Evolutionary conservation across 1,284 basidiomycete species (phyloP).

Genomic region (Exobasidium cylindrosporum): DNA sequence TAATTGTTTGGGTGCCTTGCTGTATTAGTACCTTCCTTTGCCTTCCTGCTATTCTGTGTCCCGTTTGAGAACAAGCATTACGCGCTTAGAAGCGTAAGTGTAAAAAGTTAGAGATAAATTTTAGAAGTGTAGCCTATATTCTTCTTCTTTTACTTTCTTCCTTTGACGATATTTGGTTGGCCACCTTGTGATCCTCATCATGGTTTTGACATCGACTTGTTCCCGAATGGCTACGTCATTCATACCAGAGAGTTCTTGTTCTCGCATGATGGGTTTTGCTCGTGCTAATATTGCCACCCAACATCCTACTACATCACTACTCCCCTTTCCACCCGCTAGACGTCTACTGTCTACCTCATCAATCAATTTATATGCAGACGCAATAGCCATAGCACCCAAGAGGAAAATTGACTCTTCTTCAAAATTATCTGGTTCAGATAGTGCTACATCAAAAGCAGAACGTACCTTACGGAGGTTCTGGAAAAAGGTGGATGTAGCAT

Average conservation of each 20-base stretch:
- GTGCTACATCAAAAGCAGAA: conserved; percentile 15
- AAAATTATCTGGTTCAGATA: conserved; percentile 7
- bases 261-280: neutral
- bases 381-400: neutral
- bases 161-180: no score
- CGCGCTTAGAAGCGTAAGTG: no score
- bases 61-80: no score
- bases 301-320: neutral
- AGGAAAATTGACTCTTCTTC: neutral
- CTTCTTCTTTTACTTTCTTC: no score
- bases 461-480: conserved; percentile 13
- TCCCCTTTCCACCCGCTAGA: neutral
- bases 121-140: no score
- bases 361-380: neutral
- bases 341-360: neutral
- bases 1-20: neutral
- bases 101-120: no score
- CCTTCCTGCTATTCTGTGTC: neutral
- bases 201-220: neutral
- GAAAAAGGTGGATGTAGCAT: conserved; percentile 15
- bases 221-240: neutral
- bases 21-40: neutral
- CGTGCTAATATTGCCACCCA: neutral
- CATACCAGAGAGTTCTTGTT: neutral
- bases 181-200: no score